These are phyloP conservation scores for Microdochium nivale DNA, from an alignment of 2,329 filamentous ascomycete genomes.

Conservation along the genomic window DNA sequence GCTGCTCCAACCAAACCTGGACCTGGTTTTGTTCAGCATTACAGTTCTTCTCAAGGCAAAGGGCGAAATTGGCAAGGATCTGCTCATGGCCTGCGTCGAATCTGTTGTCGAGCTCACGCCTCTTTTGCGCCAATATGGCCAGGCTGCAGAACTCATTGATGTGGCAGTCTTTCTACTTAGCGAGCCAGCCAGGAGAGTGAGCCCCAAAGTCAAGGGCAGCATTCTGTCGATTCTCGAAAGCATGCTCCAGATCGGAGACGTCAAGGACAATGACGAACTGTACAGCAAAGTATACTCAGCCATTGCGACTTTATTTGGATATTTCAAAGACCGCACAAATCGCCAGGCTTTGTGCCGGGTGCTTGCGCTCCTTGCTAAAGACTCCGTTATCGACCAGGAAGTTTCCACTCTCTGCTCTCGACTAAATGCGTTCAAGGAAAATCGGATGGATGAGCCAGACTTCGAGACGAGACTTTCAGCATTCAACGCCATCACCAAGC, in stretches of 20 bases:
- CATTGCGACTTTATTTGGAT: constrained; percentile 75
- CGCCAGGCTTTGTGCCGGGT: constrained; percentile 67
- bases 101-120: constrained; percentile 69
- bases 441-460: constrained; percentile 75
- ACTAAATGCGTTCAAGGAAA: constrained; percentile 69
- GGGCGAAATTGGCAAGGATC: constrained; percentile 53
- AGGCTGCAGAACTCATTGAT: constrained; percentile 69
- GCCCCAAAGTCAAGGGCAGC: constrained; percentile 71
- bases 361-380: constrained; percentile 59
- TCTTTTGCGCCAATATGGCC: constrained; percentile 56
- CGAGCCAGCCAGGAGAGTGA: constrained; percentile 78
- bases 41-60: constrained; percentile 55
- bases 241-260: constrained; percentile 61
- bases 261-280: constrained; percentile 46
- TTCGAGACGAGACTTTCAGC: constrained; percentile 74
- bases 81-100: constrained; percentile 72
- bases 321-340: constrained; percentile 76
- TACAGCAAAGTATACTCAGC: constrained; percentile 62
- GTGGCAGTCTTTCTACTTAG: constrained; percentile 75
- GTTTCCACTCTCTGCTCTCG: constrained; percentile 65
- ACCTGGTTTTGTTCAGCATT: constrained; percentile 58
- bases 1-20: constrained; percentile 47
- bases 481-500: constrained; percentile 63
- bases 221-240: constrained; percentile 73
- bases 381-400: constrained; percentile 49